These are phyloP conservation scores for Ensete ventricosum DNA, from an alignment of 176 grass and related monocot genomes.

Conservation along the genomic window DNA sequence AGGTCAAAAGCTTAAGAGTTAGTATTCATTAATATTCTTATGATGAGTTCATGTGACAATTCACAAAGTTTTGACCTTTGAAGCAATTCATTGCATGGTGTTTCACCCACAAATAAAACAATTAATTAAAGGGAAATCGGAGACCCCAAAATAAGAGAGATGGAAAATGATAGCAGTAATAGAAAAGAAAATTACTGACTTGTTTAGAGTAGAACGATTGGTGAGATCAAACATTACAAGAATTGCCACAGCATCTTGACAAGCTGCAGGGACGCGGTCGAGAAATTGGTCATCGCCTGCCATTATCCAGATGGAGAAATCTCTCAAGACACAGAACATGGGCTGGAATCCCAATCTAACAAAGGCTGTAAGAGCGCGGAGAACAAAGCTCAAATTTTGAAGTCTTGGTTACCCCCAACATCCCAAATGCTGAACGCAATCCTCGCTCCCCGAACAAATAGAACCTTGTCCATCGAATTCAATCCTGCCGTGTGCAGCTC, in stretches of 20 bases:
- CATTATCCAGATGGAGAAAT: not conserved
- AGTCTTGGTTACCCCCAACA: slow-evolving; percentile 46
- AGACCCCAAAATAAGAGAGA: not conserved
- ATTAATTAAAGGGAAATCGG: too few relatives aligned
- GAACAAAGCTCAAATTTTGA: not conserved
- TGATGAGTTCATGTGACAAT: not conserved
- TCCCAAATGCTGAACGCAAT: slow-evolving; percentile 95
- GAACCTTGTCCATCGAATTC: slow-evolving; percentile 92
- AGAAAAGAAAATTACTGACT: slow-evolving; percentile 39
- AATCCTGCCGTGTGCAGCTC: slow-evolving; percentile 74
- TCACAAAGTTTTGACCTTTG: too few relatives aligned
- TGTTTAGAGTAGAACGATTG: slow-evolving; percentile 86
- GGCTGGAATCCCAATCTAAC: not conserved
- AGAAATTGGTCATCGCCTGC: slow-evolving; percentile 53
- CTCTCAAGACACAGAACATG: not conserved
- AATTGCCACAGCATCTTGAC: slow-evolving; percentile 89
- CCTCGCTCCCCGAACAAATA: slow-evolving; percentile 55
- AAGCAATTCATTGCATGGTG: too few relatives aligned
- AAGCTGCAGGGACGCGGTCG: slow-evolving; percentile 75
- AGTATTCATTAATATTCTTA: not conserved
- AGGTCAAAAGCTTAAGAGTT: not conserved
- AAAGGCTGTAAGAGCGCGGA: too few relatives aligned
- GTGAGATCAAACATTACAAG: slow-evolving; percentile 99
- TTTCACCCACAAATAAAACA: not conserved
- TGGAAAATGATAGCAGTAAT: not conserved